Conservation (phyloP, 129 eudicot genomes). For the Rutidosis leptorrhynchoides region DNA sequence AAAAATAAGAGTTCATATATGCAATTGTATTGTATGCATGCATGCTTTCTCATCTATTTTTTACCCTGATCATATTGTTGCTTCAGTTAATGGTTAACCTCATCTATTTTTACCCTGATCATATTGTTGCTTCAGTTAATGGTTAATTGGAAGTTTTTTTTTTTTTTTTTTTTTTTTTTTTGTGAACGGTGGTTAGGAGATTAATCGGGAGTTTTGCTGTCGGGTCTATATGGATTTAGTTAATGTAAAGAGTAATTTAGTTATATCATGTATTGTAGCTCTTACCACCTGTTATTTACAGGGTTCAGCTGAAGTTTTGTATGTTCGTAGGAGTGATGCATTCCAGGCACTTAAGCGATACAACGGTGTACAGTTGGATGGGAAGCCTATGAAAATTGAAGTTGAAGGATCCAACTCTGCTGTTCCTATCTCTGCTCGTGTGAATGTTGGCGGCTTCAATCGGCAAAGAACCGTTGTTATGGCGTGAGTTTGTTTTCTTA, state of each 20-base stretch:
- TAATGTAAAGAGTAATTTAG: not conserved
- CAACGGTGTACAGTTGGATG: constrained; percentile 81
- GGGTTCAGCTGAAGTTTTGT: constrained; percentile 94
- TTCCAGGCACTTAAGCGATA: constrained; percentile 71
- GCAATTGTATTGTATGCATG: not conserved
- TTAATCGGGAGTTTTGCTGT: not conserved
- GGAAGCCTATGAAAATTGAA: constrained; percentile 90
- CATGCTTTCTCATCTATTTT: not conserved
- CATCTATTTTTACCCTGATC: no score
- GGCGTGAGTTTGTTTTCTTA: constrained; percentile 43
- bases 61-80: not conserved
- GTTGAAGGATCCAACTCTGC: constrained; percentile 53
- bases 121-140: no score
- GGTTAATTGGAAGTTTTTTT: no score
- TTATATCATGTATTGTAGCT: not conserved
- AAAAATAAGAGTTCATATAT: not conserved
- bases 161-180: no score
- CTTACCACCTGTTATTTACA: constrained; percentile 18
- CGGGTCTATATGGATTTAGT: not conserved
- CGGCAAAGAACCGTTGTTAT: constrained; percentile 78
- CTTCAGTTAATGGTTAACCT: not conserved
- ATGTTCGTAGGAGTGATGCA: constrained; percentile 75
- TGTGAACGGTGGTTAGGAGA: no score
- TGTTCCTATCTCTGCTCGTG: constrained; percentile 64
- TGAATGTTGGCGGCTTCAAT: constrained; percentile 66